These are phyloP conservation scores for Pleurotus citrinopileatus DNA, from an alignment of 768 basidiomycete genomes.

Conservation along the genomic window DNA sequence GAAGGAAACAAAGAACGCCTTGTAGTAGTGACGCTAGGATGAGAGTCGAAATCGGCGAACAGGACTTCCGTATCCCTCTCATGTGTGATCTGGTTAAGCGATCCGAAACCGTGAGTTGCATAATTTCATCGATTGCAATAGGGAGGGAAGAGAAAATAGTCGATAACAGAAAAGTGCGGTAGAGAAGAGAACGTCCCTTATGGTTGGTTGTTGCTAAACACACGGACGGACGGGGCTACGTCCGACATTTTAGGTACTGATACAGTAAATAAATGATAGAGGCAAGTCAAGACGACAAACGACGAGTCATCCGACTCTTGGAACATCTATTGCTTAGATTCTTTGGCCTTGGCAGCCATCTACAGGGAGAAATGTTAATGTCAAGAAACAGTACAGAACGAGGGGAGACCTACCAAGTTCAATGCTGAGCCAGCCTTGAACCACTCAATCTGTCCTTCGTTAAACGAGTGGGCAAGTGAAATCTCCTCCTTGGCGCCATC, in stretches of 20 bases:
- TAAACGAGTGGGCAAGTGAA: slow-evolving; percentile 88
- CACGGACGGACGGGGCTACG: too few species aligned
- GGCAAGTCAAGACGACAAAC: neutral
- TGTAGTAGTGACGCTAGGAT: too few species aligned
- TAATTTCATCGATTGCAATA: too few species aligned
- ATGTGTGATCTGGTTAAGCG: too few species aligned
- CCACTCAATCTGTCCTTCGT: slow-evolving; percentile 96
- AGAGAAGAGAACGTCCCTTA: neutral
- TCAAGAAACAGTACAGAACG: neutral
- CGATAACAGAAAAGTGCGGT: neutral
- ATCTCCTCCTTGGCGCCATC: slow-evolving; percentile 80
- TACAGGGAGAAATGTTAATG: neutral
- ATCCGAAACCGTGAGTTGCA: too few species aligned
- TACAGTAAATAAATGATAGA: slow-evolving; percentile 3
- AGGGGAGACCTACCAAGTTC: slow-evolving; percentile 60
- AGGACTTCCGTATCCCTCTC: too few species aligned
- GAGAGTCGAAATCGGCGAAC: too few species aligned
- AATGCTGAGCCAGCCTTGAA: slow-evolving; percentile 97
- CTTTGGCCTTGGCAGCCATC: slow-evolving; percentile 15
- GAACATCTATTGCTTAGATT: neutral
- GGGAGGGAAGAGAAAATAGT: too few species aligned
- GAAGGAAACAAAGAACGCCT: too few species aligned
- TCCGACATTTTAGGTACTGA: slow-evolving; percentile 6
- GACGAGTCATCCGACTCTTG: neutral
- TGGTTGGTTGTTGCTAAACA: too few species aligned